Evolutionary conservation across 139 green algal genomes (phyloP).

Genomic region (Picocystis salinarum): DNA sequence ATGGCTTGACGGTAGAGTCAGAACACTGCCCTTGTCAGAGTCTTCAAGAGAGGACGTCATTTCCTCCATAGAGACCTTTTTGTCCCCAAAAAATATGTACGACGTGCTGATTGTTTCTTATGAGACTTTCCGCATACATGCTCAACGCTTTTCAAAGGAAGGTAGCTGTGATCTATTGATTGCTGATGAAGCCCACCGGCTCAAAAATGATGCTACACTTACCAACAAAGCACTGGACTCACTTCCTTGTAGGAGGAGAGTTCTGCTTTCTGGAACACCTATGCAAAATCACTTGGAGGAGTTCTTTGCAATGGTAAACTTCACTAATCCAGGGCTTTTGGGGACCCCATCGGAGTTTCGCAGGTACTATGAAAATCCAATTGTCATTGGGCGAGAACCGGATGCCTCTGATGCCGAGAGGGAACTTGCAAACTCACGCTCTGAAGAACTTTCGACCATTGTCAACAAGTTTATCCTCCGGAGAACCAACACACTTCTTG

Average conservation of each 20-base stretch:
- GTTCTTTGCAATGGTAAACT: slow-evolving; percentile 93
- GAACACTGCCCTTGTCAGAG: slow-evolving; percentile 70
- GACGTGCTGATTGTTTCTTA: slow-evolving; percentile 75
- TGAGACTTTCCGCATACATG: slow-evolving; percentile 92
- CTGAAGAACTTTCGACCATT: slow-evolving; percentile 55
- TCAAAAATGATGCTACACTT: slow-evolving; percentile 91
- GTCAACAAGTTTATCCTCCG: slow-evolving; percentile 96
- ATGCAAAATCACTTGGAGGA: slow-evolving; percentile 94
- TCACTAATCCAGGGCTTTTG: slow-evolving; percentile 86
- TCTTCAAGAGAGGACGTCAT: slow-evolving; percentile 68
- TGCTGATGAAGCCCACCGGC: slow-evolving; percentile 91
- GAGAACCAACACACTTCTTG: slow-evolving; percentile 86
- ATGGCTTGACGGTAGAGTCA: slow-evolving; percentile 71
- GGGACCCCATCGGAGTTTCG: slow-evolving; percentile 58
- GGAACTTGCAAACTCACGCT: slow-evolving; percentile 34
- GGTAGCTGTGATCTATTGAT: slow-evolving; percentile 83
- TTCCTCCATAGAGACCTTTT: slow-evolving; percentile 32
- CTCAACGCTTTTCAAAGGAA: slow-evolving; percentile 30
- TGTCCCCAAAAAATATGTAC: slow-evolving; percentile 30
- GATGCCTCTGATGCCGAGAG: slow-evolving; percentile 46
- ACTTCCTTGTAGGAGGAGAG: slow-evolving; percentile 63
- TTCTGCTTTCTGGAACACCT: slow-evolving; percentile 80
- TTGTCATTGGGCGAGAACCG: slow-evolving; percentile 67
- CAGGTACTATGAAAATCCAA: slow-evolving; percentile 45
- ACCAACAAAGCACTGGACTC: slow-evolving; percentile 70